A percentile compares a stretch with the other conserved stretches of the same genome.
phyloP scores from a whole-genome alignment of 2,329 filamentous ascomycete genomes.

The Trichoderma sp. region DNA sequence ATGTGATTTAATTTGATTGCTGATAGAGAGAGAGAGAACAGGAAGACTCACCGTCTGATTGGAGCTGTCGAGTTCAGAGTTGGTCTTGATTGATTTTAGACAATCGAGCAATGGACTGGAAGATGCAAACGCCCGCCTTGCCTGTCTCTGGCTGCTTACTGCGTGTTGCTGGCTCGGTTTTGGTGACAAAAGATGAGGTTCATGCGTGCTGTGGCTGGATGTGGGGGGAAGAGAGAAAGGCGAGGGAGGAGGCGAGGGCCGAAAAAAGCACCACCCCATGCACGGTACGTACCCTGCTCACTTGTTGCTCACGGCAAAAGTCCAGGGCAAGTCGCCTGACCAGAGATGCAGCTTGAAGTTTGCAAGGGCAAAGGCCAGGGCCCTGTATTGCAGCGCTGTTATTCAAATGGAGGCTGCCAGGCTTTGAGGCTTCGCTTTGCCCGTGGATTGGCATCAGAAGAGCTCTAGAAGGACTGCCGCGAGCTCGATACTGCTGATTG shows the following conservation, averaged over 20 bases:
- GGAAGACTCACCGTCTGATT: background rate
- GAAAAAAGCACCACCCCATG: background rate
- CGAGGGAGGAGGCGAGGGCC: constrained; percentile 9
- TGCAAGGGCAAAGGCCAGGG: constrained; percentile 18
- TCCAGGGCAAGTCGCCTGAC: constrained; percentile 23
- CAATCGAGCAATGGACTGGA: background rate
- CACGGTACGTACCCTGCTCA: constrained; percentile 23
- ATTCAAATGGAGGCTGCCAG: background rate
- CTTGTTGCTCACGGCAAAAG: background rate
- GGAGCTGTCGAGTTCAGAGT: background rate
- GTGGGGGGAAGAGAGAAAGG: constrained; percentile 14
- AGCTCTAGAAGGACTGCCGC: constrained; percentile 13
- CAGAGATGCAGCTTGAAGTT: background rate
- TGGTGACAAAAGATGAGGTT: constrained; percentile 14
- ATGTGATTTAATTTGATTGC: background rate
- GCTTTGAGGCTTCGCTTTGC: background rate
- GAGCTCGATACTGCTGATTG: background rate
- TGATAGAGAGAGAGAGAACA: background rate
- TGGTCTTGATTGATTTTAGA: background rate
- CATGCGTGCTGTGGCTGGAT: constrained; percentile 15
- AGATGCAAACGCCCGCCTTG: background rate
- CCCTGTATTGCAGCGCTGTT: background rate
- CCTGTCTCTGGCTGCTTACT: background rate
- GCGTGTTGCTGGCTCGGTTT: background rate
- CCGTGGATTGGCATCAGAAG: constrained; percentile 3